A percentile compares a stretch with the other conserved stretches of the same genome.
Conservation (phyloP, 2,329 filamentous ascomycete species). For the Aspergillus viridinutans region DNA sequence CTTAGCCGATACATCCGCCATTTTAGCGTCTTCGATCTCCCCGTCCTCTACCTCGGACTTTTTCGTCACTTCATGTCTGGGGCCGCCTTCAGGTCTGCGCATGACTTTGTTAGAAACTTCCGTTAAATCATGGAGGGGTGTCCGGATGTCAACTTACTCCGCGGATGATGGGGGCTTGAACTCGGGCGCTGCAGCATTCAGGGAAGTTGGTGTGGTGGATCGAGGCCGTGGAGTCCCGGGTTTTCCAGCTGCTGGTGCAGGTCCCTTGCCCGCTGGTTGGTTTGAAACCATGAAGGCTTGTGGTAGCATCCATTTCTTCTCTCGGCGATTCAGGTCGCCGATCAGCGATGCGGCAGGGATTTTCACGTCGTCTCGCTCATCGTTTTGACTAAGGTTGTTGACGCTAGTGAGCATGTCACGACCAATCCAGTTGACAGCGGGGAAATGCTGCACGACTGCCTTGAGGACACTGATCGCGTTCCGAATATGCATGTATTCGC, state of each 20-base stretch:
- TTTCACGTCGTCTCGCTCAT: constrained; percentile 47
- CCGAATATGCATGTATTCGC: constrained; percentile 95
- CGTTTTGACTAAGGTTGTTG: constrained; percentile 40
- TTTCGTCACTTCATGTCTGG: constrained; percentile 20
- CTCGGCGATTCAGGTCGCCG: constrained; percentile 45
- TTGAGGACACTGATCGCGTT: constrained; percentile 92
- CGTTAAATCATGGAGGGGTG: not conserved
- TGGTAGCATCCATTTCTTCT: constrained; percentile 48
- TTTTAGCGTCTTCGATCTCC: constrained; percentile 45
- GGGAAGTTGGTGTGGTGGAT: constrained; percentile 29
- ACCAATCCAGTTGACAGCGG: constrained; percentile 85
- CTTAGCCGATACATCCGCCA: constrained; percentile 29
- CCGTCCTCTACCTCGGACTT: constrained; percentile 42
- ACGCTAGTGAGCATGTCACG: constrained; percentile 40
- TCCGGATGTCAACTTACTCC: constrained; percentile 31
- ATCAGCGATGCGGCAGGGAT: constrained; percentile 48
- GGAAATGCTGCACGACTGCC: constrained; percentile 74
- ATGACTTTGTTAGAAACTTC: constrained; percentile 17
- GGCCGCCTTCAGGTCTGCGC: constrained; percentile 25
- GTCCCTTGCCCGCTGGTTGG: constrained; percentile 15
- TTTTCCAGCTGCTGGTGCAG: constrained; percentile 19
- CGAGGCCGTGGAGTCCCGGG: constrained; percentile 23
- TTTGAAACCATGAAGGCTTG: constrained; percentile 43
- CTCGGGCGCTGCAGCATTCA: constrained; percentile 41
- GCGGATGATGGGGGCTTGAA: constrained; percentile 33